Base-by-base conservation (phyloP, 176 grass and related monocot genomes). In the Carex littledalei region DNA sequence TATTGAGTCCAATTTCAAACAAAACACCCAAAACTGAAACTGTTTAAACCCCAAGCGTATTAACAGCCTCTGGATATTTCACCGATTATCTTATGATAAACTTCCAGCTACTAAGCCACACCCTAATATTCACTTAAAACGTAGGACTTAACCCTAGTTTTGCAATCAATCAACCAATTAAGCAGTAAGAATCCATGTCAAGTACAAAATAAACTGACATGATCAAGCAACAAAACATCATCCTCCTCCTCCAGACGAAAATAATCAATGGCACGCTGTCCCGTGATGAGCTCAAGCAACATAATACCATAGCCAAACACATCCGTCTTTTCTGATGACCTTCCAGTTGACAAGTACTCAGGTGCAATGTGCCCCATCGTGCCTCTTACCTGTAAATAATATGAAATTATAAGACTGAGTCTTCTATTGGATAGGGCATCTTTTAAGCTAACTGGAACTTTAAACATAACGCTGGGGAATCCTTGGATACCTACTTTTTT, bases 321-420 rank as follows among this genome's bases (percentile, higher is more conserved):
- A 81, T 97, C 94, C 14, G 94, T 97, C 86, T 94, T 97, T 39
- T 91, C 92, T n/a, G 92, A 94, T 64, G 94, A 87, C 53, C 88
- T 92, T 18, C 94, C 94, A 4, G 89, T 97, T 34, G 84, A 91
- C 22, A 97, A 69, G 88, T 97, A 97, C 82, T 97, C 94, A 0
- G 92, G 94, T 82, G 94, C 94, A 84, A 97, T 93, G 74, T 97
- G 94, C 58, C 94, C 90, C 86, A 93, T 91, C 29, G 94, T 97
- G 18, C 94, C 94, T 5, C 92, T 86, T 14, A 77, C 73, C 73
- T 77, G 73, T 54, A 17, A 55, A 32, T 21, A 17, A 77, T 2
- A 55, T 24, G 47, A 53, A 31, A 11, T 22, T 31, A 55, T 53
- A 54, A 77, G 22, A 55, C 22, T 8, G 49, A 5, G 29, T 55